Percentiles rank a stretch among this genome's conserved stretches.
These are phyloP conservation scores for Vanrija pseudolonga DNA, from an alignment of 1,284 basidiomycete species.

Conservation along the genomic window DNA sequence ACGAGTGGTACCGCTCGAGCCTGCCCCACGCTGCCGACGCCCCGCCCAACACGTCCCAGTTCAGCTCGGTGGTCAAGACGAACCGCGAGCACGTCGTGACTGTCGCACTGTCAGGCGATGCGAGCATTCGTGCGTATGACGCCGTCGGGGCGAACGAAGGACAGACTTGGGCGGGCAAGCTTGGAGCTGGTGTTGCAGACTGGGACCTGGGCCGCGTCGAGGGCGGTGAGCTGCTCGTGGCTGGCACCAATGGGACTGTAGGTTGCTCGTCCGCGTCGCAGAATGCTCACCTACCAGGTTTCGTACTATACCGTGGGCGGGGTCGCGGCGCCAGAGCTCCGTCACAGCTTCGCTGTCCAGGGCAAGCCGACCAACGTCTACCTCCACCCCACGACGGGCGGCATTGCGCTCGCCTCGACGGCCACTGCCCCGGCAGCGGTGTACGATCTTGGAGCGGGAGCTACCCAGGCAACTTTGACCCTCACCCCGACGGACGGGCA, in stretches of 20 bases:
- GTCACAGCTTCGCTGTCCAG: not conserved
- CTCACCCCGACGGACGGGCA: constrained; percentile 17
- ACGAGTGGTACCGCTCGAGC: constrained; percentile 33
- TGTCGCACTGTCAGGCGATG: constrained; percentile 29
- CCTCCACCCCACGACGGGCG: constrained; percentile 48
- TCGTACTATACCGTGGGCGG: constrained; percentile 5
- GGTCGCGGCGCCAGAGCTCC: not conserved
- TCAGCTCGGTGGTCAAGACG: constrained; percentile 35
- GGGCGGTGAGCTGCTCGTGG: constrained; percentile 29
- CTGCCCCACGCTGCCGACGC: constrained; percentile 15
- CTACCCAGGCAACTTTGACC: constrained; percentile 16
- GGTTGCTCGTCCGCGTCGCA: constrained; percentile 4
- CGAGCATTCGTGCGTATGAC: constrained; percentile 27
- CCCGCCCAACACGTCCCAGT: constrained; percentile 19
- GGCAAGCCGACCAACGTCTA: constrained; percentile 35
- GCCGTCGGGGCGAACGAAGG: constrained; percentile 5
- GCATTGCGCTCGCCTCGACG: constrained; percentile 36
- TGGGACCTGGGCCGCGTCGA: constrained; percentile 42
- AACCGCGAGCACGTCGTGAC: constrained; percentile 34
- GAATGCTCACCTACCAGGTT: constrained; percentile 1
- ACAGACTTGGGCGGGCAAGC: constrained; percentile 20
- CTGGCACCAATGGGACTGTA: constrained; percentile 34
- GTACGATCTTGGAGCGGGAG: constrained; percentile 34
- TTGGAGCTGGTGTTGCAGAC: constrained; percentile 34
- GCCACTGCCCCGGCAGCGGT: constrained; percentile 28